Evolutionary conservation across 1,284 basidiomycete genomes (phyloP), one percentile per base, ranked within the genome.

Genomic region (Pholiota adiposa): DNA sequence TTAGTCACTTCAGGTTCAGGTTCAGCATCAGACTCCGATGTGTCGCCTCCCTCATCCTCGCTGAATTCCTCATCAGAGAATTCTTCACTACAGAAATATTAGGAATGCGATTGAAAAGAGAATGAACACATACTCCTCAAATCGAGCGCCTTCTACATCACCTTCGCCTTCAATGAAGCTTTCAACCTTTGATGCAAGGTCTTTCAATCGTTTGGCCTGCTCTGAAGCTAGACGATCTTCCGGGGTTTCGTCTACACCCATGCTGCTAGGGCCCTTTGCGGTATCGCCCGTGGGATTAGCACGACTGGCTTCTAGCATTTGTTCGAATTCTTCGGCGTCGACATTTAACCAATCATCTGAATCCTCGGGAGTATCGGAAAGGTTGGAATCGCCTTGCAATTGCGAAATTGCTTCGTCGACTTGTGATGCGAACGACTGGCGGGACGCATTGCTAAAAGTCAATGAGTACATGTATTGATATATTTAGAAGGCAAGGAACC

Each of bases 111-210:
- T 2, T 55, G 14, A 18, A 56, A 12, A 12, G 56, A 48, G 23
- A 62, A 54, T 56, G 29, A 41, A 54, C 9, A 77, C 92, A 69
- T 75, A 97, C 94, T 96, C 95, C 52, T 89, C 86, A 69, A 98
- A 96, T 62, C 82, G 75, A 0, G 94, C 96, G 1, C 96, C 96
- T 66, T 94, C 89, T 4, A 97, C 63, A 64, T 92, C 89, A 4
- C 96, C 96, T 71, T 95, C 77, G 1, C 92, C 94, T 65, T 94
- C 89, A 1, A 98, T 86, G 70, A 98, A 98, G 29, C 82, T 80
- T 69, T 93, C 89, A 0, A 98, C 92, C 72, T 94, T 93, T 63
- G 83, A 79, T 9, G 96, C 94, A 51, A 98, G 80, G 63, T 85
- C 82, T 65, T 87, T 85, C 46, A 98, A 75, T 56, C 83, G 86